A percentile compares a stretch with the other conserved stretches of the same genome.
These are phyloP conservation scores for Taphrina betulina DNA, from an alignment of 1,139 yeast species.

Conservation along the genomic window DNA sequence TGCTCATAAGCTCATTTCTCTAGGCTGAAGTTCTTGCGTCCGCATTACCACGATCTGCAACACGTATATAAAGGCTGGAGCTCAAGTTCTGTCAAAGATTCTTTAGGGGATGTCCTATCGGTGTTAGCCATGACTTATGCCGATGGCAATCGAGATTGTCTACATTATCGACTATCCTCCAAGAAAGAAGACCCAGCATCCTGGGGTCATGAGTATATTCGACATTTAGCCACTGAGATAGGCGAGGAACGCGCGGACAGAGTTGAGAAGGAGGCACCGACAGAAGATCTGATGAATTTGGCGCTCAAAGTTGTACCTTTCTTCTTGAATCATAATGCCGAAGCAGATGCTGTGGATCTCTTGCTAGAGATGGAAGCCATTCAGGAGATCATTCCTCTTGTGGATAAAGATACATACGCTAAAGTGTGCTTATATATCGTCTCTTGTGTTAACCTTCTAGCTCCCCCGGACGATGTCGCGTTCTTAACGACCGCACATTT, in stretches of 20 bases:
- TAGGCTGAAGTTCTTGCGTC: conserved; percentile 78
- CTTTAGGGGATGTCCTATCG: conserved; percentile 79
- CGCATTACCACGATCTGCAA: conserved; percentile 70
- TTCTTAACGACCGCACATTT: conserved; percentile 89
- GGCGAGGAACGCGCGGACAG: conserved; percentile 75
- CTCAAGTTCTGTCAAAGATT: conserved; percentile 38
- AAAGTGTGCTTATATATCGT: conserved; percentile 87
- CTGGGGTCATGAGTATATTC: conserved; percentile 98
- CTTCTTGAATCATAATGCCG: conserved; percentile 92
- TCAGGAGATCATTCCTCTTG: conserved; percentile 76
- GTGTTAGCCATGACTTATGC: conserved; percentile 95
- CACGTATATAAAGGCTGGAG: conserved; percentile 70
- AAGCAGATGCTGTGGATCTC: conserved; percentile 96
- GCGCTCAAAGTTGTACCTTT: conserved; percentile 81
- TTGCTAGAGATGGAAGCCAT: conserved; percentile 84
- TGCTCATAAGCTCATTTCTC: neutral
- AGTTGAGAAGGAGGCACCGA: conserved; percentile 49
- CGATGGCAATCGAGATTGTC: conserved; percentile 74
- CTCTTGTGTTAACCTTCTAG: conserved; percentile 89
- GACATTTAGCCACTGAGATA: conserved; percentile 91
- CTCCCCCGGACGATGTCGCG: conserved; percentile 89
- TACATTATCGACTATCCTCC: conserved; percentile 75
- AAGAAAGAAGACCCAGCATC: conserved; percentile 60
- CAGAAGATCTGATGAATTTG: conserved; percentile 57
- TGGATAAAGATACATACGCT: conserved; percentile 77